Percentiles rank a stretch among this genome's conserved stretches.
phyloP scores from a whole-genome alignment of 495 filamentous ascomycete genomes.

The Paragyromitra xinjiangensis region DNA sequence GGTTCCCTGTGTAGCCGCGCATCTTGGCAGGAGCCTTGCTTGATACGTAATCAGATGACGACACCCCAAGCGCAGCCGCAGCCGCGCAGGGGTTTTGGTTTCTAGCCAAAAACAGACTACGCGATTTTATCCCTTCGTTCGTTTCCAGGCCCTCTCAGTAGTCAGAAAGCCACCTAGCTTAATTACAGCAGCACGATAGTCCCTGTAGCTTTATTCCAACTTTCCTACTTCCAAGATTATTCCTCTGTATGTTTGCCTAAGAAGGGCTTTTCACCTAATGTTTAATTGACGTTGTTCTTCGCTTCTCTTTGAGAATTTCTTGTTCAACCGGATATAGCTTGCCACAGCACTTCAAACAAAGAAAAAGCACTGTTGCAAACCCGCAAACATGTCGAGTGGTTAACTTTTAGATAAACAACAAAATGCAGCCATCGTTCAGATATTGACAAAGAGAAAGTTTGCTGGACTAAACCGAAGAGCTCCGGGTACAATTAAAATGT shows the following conservation, averaged over 20 bases:
- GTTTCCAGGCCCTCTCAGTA: too few relatives aligned
- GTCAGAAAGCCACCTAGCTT: background rate
- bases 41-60: conserved; percentile 21
- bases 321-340: background rate
- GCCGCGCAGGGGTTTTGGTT: background rate
- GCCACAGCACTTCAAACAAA: conserved; percentile 24
- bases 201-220: background rate
- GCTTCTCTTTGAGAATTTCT: conserved; percentile 9
- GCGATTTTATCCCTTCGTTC: too few relatives aligned
- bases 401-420: background rate
- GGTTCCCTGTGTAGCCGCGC: conserved; percentile 26
- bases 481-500: background rate
- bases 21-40: conserved; percentile 26
- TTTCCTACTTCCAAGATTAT: background rate
- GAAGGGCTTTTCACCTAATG: background rate
- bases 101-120: background rate
- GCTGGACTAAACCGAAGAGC: background rate
- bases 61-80: conserved; percentile 4
- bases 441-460: conserved; percentile 37
- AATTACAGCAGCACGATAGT: background rate
- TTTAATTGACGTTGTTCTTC: background rate
- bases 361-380: conserved; percentile 1
- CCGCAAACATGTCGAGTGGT: background rate
- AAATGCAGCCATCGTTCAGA: conserved; percentile 1
- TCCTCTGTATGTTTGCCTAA: background rate